Conservation (phyloP, 306 rosid species). For the Acacia confusa region DNA sequence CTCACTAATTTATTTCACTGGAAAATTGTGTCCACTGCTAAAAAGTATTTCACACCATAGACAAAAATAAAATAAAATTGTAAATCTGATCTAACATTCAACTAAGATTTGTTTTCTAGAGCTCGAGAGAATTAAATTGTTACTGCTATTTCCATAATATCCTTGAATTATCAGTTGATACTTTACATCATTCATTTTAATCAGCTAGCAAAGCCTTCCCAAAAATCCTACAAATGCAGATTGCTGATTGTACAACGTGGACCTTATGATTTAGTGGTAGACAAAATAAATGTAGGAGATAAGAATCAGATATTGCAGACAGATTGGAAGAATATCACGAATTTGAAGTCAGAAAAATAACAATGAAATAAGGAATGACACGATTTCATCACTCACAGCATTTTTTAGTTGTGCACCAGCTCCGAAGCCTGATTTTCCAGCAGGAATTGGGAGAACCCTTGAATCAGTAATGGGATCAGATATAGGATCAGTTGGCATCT, state of each 20-base stretch:
- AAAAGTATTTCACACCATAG: not conserved
- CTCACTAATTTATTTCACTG: not conserved
- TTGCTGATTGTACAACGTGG: not conserved
- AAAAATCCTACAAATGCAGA: not conserved
- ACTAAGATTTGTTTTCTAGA: not conserved
- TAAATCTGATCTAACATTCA: not conserved
- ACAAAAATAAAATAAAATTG: not conserved
- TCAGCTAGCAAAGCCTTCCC: not conserved
- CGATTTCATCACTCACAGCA: slow-evolving; percentile 56
- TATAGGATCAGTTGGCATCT: slow-evolving; percentile 93
- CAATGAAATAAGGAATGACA: not conserved
- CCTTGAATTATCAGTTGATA: not conserved
- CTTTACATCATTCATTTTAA: not conserved
- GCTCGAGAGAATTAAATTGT: not conserved
- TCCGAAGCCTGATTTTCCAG: slow-evolving; percentile 85
- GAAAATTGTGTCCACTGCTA: not conserved
- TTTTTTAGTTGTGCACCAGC: slow-evolving; percentile 95
- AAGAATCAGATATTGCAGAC: not conserved
- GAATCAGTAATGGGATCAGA: slow-evolving; percentile 91
- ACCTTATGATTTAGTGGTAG: not conserved
- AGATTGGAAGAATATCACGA: not conserved
- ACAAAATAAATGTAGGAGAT: slow-evolving; percentile 3
- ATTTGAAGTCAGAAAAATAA: not conserved
- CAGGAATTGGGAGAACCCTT: slow-evolving; percentile 86
- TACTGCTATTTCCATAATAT: not conserved